These are phyloP conservation scores for Heliamphora exappendiculata DNA, from an alignment of 148 eudicot species.

Conservation along the genomic window DNA sequence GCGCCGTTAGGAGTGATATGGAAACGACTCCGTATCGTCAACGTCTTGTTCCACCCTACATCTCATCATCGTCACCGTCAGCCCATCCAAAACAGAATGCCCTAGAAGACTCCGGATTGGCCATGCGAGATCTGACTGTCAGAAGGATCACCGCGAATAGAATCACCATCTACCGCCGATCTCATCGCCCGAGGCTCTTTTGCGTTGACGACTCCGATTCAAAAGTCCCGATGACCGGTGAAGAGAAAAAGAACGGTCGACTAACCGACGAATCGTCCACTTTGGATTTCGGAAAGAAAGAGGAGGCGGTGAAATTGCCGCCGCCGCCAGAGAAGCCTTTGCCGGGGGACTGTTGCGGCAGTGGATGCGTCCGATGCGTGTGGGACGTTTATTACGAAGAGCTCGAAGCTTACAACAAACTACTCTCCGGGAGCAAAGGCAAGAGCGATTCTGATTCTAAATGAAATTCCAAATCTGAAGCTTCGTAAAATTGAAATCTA, in stretches of 20 bases:
- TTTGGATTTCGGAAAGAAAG: background rate
- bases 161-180: background rate
- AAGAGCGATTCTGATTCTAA: conserved; percentile 12
- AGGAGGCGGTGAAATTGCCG: conserved; percentile 13
- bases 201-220: background rate
- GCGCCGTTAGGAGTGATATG: background rate
- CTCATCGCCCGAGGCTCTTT: conserved; percentile 7
- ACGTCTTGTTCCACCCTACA: background rate
- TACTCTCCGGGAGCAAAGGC: conserved; percentile 2
- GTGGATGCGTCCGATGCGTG: conserved; percentile 73
- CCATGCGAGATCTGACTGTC: conserved; percentile 24
- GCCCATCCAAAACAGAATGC: background rate
- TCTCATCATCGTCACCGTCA: background rate
- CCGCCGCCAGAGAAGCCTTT: conserved; percentile 71
- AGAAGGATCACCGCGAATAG: conserved; percentile 9
- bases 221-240: background rate
- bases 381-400: conserved; percentile 73
- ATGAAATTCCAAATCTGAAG: background rate
- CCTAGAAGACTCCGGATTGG: background rate
- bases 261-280: conserved; percentile 1
- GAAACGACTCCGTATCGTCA: conserved; percentile 16
- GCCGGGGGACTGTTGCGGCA: conserved; percentile 75
- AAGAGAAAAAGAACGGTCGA: background rate
- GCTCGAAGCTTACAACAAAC: conserved; percentile 46
- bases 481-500: background rate